Evolutionary conservation across 441 rosid genomes (phyloP), one percentile per base, ranked within the genome.

Genomic region (California macrophylla): DNA sequence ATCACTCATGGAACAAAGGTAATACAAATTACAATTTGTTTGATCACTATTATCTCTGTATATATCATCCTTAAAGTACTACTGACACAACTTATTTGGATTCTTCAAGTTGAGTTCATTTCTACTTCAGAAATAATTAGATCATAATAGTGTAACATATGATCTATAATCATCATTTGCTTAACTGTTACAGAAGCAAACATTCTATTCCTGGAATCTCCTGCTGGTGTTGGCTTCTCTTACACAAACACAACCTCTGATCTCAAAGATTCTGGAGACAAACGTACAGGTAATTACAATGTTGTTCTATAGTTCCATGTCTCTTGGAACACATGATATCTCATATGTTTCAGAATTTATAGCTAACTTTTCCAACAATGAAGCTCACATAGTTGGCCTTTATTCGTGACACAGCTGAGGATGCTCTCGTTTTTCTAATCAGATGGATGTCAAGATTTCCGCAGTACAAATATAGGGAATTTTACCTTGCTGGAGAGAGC

Each of bases 211-310:
- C 68, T 95, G 64, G 99, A 95, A 84, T 82, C 97, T 21, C 99
- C 99, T 4, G 97, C 99, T 2, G 98, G 99, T 1, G 98, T 92
- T n/a, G 99, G 99, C 73, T 94, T 90, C 87, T 94, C 99, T 16
- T 94, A 92, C 85, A 82, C 75, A 79, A 92, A 92, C 71, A 85
- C 83, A 18, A 84, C 91, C 67, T 85, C 96, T 6, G 98, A 94
- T 81, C 79, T 90, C 69, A 73, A 80, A 5, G 77, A 85, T 60
- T 90, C 99, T 0, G 98, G 99, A 0, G 98, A 92, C 69, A 28
- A 40, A 20, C 91, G 98, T 21, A 94, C 99, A 1, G 98, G 98
- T 94, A 80, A 28, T 28, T 28, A 28, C 3, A 0, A 38, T 38
- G 8, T 38, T 34, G 4, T 34, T 34, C 6, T 34, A 34, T 3